Conservation (phyloP, 768 basidiomycete species). For the Russula earlei region DNA sequence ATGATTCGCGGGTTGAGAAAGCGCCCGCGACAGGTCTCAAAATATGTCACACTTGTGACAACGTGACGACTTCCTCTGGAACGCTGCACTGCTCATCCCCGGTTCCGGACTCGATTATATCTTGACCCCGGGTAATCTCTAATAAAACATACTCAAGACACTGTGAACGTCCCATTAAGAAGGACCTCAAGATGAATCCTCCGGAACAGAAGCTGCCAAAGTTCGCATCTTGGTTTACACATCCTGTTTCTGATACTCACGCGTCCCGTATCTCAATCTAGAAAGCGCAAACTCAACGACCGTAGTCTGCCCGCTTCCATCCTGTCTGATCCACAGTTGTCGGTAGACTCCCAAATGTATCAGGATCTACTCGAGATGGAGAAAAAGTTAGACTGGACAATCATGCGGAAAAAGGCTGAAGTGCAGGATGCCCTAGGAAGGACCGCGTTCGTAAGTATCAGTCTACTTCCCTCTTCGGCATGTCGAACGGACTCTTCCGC, state of each 20-base stretch:
- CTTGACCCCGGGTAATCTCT: not conserved
- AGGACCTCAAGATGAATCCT: slow-evolving; percentile 11
- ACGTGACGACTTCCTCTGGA: not conserved
- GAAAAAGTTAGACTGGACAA: slow-evolving; percentile 89
- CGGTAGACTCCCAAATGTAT: slow-evolving; percentile 80
- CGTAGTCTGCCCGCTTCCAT: slow-evolving; percentile 71
- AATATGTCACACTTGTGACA: not conserved
- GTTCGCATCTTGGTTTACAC: slow-evolving; percentile 21
- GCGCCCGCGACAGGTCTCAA: not conserved
- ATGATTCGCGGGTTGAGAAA: not conserved
- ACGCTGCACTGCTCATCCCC: too few species aligned
- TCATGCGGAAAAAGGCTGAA: slow-evolving; percentile 82
- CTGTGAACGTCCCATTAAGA: not conserved
- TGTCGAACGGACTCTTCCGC: not conserved
- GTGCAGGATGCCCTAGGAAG: slow-evolving; percentile 81
- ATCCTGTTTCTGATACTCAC: not conserved
- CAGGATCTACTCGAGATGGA: slow-evolving; percentile 82
- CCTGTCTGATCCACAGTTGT: slow-evolving; percentile 63
- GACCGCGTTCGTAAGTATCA: slow-evolving; percentile 50
- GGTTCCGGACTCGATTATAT: not conserved
- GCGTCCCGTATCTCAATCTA: slow-evolving; percentile 24
- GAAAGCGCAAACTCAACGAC: slow-evolving; percentile 72
- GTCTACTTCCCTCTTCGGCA: not conserved
- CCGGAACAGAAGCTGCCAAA: slow-evolving; percentile 29
- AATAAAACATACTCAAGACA: not conserved